Evolutionary conservation across 1,284 basidiomycete genomes (phyloP), one percentile per base, ranked within the genome.

Genomic region (Grifola frondosa): DNA sequence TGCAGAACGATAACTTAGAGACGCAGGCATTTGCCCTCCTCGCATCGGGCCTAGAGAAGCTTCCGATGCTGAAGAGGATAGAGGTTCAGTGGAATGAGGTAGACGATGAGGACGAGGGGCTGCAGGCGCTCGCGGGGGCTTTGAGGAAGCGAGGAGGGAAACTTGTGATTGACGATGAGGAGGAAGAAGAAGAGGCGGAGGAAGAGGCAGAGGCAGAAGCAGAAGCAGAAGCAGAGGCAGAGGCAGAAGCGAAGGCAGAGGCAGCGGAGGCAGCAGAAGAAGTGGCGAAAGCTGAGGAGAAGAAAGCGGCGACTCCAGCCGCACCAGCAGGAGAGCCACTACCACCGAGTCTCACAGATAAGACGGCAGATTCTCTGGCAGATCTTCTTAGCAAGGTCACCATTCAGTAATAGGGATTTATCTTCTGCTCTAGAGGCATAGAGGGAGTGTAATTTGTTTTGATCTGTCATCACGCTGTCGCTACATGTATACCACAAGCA

Each of bases 1-100:
- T 97, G 26, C 90, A 96, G 68, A 95, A 95, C 62, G 91, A 93
- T 62, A 93, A 97, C 61, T 78, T 97, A 36, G 88, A 92, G 55
- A 68, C 76, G 19, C 68, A 78, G 41, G 77, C 88, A 10, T 82
- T 92, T 44, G 70, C 76, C 33, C 62, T 89, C 6, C 72, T 97
- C 26, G 80, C 84, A 1, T 66, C 75, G 28, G 82, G 79, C 3
- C 80, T 97, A 47, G 69, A 74, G 3, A 78, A 81, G 48, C 70
- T 88, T 44, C 67, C 66, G 40, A 66, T 66, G 36, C 65, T 96
- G 45, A 84, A 70, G 60, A 70, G 65, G 40, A 65, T 97, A 44
- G 93, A 96, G 64, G 59, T 97, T 46, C 92, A 94, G 61, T 91
- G 90, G 67, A 97, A 97, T 61, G 84, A 91, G 30, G 78, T 80